Percentiles rank a stretch among this genome's conserved stretches.
These are phyloP conservation scores for Euphorbia lathyris DNA, from an alignment of 345 rosid species.

Conservation along the genomic window DNA sequence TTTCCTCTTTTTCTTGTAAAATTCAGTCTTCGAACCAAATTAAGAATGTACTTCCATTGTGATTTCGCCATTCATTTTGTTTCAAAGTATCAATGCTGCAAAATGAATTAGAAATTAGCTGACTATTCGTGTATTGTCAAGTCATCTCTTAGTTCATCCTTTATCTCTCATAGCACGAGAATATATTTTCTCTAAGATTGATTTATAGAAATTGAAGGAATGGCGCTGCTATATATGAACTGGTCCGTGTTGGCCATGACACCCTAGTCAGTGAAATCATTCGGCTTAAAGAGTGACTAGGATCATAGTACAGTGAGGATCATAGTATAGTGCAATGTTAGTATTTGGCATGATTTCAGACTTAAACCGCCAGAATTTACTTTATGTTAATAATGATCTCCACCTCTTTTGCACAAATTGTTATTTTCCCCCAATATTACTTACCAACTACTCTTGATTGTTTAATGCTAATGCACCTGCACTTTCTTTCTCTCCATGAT, in stretches of 20 bases:
- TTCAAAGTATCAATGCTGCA: too few species aligned
- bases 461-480: too few species aligned
- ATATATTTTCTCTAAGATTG: too few species aligned
- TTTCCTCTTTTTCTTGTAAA: background rate
- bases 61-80: too few species aligned
- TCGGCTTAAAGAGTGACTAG: slow-evolving; percentile 26
- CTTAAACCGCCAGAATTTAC: background rate
- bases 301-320: too few species aligned
- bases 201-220: too few species aligned
- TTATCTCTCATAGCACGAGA: background rate
- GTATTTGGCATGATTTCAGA: background rate
- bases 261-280: slow-evolving; percentile 94
- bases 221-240: slow-evolving; percentile 99
- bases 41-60: too few species aligned
- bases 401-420: too few species aligned
- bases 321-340: background rate
- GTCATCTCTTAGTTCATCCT: background rate
- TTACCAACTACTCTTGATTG: too few species aligned
- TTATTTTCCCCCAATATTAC: too few species aligned
- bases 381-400: background rate
- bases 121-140: background rate
- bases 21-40: background rate
- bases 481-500: too few species aligned
- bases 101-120: too few species aligned
- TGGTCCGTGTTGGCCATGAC: slow-evolving; percentile 98